Base-by-base conservation (phyloP, 192 early-diverging fungal species). In the Coemansia sp. region DNA sequence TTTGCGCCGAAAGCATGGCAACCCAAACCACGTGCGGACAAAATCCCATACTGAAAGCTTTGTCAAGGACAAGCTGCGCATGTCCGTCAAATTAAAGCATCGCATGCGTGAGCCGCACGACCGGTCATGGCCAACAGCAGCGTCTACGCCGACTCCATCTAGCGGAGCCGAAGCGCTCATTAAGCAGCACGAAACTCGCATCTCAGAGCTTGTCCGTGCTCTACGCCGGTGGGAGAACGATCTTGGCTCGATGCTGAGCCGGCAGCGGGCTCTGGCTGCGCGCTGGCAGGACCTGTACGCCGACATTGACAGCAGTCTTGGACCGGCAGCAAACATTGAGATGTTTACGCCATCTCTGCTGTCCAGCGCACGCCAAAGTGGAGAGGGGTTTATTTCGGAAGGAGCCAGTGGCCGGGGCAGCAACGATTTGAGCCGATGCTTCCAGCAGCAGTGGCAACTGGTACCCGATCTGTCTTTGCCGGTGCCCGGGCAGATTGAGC, bases 211-310 rank as follows among this genome's bases (percentile, higher is more conserved):
- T 14, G 68, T 67, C 11, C 67, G 62, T 0, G 58, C 64, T 8
- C 55, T 79, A 54, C 67, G 72, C 12, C 67, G 48, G 21, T 79
- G 77, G 77, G 77, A 79, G 14, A 61, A 35, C 47, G 65, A 70
- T 43, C 39, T 79, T 11, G 77, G 72, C 27, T 50, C 68, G 12
- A 65, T 68, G 68, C 68, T 79, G 5, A 54, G 67, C 32, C 77
- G 71, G 35, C 77, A 79, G 17, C 47, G 47, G n/a, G 56, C 68
- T 8, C 57, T 79, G 8, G 72, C 61, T 15, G 67, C 67, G 35
- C 77, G 77, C 51, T 79, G 77, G 77, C 57, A 49, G 12, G 77
- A 79, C 11, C 55, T 79, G 43, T 79, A 79, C 47, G 22, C 61
- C 62, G 24, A 32, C 11, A 29, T 23, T 23, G n/a, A 41, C 37